Percentiles rank a stretch among this genome's conserved stretches.
phyloP scores from a whole-genome alignment of 331 rosid genomes.

The Quercus lobata region DNA sequence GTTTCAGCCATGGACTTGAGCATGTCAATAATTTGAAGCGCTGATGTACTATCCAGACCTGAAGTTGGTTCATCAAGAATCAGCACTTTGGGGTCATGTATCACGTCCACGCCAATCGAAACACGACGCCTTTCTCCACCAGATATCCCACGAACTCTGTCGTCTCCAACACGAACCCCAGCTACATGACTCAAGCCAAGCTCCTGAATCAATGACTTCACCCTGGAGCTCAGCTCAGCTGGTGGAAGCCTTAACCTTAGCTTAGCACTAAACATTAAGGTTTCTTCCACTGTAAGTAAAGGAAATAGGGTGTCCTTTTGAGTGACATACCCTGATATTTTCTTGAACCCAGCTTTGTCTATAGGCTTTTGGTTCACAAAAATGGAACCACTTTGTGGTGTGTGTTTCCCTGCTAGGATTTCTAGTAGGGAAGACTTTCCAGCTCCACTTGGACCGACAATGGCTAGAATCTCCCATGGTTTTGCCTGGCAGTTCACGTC shows the following conservation, averaged over 20 bases:
- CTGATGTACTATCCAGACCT: slow-evolving; percentile 90
- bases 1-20: slow-evolving; percentile 85
- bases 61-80: slow-evolving; percentile 96
- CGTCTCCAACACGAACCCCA: slow-evolving; percentile 72
- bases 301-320: slow-evolving; percentile 83
- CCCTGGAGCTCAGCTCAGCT: slow-evolving; percentile 45
- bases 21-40: slow-evolving; percentile 84
- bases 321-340: slow-evolving; percentile 87
- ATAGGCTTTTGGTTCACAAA: slow-evolving; percentile 58
- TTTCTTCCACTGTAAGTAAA: slow-evolving; percentile 91
- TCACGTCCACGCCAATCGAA: slow-evolving; percentile 90
- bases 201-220: slow-evolving; percentile 62
- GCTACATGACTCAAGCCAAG: slow-evolving; percentile 78
- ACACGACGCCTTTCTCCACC: slow-evolving; percentile 93
- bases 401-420: slow-evolving; percentile 68
- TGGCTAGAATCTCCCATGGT: slow-evolving; percentile 86
- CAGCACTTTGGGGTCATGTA: slow-evolving; percentile 83
- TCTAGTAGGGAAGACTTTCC: slow-evolving; percentile 91
- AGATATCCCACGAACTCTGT: slow-evolving; percentile 77
- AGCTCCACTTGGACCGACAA: slow-evolving; percentile 97
- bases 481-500: slow-evolving; percentile 63
- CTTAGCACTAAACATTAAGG: slow-evolving; percentile 81
- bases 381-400: slow-evolving; percentile 60
- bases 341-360: slow-evolving; percentile 58
- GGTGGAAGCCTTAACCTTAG: slow-evolving; percentile 59